Conservation (phyloP, 345 rosid genomes). For the Euphorbia lathyris region DNA sequence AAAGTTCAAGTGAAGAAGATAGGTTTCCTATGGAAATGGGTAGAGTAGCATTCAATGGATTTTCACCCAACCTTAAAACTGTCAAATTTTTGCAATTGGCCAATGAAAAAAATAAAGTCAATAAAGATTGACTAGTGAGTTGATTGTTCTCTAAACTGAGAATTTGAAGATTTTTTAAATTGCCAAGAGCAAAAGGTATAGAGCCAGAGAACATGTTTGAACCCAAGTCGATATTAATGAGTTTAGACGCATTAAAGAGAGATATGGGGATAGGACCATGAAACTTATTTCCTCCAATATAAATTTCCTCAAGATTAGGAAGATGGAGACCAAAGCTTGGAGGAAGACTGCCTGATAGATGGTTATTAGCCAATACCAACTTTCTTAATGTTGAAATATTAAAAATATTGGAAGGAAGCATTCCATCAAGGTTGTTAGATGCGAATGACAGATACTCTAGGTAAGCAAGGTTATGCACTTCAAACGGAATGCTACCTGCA, state of each 20-base stretch:
- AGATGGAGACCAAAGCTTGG: not conserved
- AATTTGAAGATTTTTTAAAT: not conserved
- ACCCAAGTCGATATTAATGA: not conserved
- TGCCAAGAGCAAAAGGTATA: not conserved
- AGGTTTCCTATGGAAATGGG: not conserved
- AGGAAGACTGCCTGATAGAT: not conserved
- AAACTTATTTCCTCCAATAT: not conserved
- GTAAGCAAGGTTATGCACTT: not conserved
- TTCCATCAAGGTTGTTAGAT: not conserved
- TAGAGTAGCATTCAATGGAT: not conserved
- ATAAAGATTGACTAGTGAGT: not conserved
- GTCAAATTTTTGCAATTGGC: not conserved
- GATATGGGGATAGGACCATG: not conserved
- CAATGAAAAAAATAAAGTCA: not conserved
- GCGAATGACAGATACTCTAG: not conserved
- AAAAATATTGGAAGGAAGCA: not conserved
- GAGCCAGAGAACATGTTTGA: not conserved
- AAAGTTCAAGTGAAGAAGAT: not conserved
- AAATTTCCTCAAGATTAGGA: not conserved
- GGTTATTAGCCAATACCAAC: not conserved
- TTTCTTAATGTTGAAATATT: not conserved
- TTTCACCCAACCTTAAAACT: not conserved
- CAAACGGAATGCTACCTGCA: not conserved
- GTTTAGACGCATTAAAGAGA: not conserved
- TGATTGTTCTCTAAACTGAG: not conserved